Base-by-base conservation (phyloP, 495 filamentous ascomycete species). In the Immersiella caudata region DNA sequence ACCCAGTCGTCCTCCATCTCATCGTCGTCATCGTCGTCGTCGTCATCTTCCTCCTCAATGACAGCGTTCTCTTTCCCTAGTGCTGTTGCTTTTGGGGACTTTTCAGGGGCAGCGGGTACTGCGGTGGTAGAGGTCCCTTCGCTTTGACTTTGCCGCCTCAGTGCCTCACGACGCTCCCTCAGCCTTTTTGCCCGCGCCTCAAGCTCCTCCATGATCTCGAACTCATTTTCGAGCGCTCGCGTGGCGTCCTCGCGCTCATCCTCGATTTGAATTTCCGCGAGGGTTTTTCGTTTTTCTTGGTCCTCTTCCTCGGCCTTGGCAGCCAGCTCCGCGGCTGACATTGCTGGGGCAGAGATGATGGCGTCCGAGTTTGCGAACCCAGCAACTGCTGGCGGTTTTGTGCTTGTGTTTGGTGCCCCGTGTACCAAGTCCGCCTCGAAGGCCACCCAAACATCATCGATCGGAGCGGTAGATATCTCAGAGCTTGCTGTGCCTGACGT, bases 191-290 rank as follows among this genome's bases (percentile, higher is more conserved):
- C 91, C 49, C 94, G 85, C 70, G 88, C 87, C 78, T 97, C 95
- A 55, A 97, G 84, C 62, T 87, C 87, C 74, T 95, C 92, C 94
- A 98, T 97, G 74, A 95, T 89, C 61, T 96, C 95, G 75, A 98
- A 93, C 76, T 99, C 95, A 65, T 91, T 89, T 75, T 94, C 89
- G 65, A 97, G 76, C 64, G 89, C 86, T 57, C 91, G 85, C 22
- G 87, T 89, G 4, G 94, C 93, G 72, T 96, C 93, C 72, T 97
- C 93, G 24, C 89, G 89, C 79, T 96, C 93, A 20, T 88, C 92
- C 66, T 92, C 80, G 3, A 82, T 67, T 69, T 82, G 69, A 16
- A 73, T 70, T 49, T 85, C 93, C n/a, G 85, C 74, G 55, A 90
- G 86, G 0, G 83, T 87, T 60, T 90, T 89, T 36, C 84, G 82